Percentiles rank a stretch among this genome's conserved stretches.
phyloP scores from a whole-genome alignment of 2,329 filamentous ascomycete genomes.

The Pseudogymnoascus sp. region DNA sequence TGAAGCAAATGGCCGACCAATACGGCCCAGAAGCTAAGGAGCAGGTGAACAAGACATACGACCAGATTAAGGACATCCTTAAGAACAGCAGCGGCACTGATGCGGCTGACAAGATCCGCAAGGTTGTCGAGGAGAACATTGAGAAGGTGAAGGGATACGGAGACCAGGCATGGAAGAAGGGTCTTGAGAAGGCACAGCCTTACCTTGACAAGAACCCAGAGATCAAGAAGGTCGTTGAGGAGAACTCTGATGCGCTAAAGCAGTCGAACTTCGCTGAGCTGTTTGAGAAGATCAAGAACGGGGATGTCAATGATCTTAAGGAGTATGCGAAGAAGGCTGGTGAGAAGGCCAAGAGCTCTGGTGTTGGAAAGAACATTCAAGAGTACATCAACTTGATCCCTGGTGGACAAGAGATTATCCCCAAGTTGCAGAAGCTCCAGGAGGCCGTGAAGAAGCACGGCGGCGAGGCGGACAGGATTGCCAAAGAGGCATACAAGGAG shows the following conservation, averaged over 20 bases:
- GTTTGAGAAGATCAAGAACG: conserved; percentile 53
- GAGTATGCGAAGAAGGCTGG: conserved; percentile 51
- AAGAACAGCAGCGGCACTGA: conserved; percentile 44
- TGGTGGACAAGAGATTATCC: conserved; percentile 53
- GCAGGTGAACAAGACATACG: conserved; percentile 64
- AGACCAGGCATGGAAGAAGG: conserved; percentile 65
- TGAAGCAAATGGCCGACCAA: conserved; percentile 60
- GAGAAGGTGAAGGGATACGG: conserved; percentile 59
- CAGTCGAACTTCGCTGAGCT: conserved; percentile 57
- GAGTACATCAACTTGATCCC: conserved; percentile 60
- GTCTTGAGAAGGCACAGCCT: conserved; percentile 61
- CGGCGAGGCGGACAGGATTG: conserved; percentile 59
- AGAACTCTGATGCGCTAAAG: conserved; percentile 61
- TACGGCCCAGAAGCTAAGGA: conserved; percentile 72
- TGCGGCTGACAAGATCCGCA: conserved; percentile 48
- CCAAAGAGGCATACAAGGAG: conserved; percentile 62
- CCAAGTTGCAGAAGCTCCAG: conserved; percentile 56
- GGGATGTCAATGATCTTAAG: conserved; percentile 50
- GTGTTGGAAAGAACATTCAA: conserved; percentile 29
- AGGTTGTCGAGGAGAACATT: conserved; percentile 61
- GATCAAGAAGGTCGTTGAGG: conserved; percentile 62
- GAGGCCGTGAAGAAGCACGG: conserved; percentile 60
- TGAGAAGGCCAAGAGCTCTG: conserved; percentile 50
- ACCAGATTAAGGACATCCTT: conserved; percentile 55
- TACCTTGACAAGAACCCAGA: conserved; percentile 69